These are phyloP conservation scores for Xylaria sp. DNA, from an alignment of 2,329 filamentous ascomycete genomes.

Conservation along the genomic window DNA sequence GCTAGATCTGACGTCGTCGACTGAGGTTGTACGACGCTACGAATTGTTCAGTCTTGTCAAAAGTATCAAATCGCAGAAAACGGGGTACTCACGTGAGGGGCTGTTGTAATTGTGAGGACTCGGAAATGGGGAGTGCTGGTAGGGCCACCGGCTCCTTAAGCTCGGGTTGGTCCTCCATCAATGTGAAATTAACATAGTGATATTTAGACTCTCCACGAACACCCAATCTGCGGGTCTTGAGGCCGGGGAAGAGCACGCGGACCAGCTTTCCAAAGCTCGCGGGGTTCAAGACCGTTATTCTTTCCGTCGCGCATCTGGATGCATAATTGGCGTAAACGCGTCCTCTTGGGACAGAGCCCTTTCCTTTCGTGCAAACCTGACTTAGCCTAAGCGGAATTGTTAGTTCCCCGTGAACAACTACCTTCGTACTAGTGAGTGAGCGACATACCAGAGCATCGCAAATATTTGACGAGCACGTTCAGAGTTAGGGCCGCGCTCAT, in stretches of 20 bases:
- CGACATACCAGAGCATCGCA: constrained; percentile 83
- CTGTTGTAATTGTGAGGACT: constrained; percentile 58
- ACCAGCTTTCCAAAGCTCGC: constrained; percentile 98
- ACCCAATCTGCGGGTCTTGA: constrained; percentile 90
- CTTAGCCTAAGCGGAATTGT: constrained; percentile 69
- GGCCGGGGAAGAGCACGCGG: constrained; percentile 91
- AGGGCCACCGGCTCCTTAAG: constrained; percentile 57
- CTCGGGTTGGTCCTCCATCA: constrained; percentile 67
- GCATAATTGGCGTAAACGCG: constrained; percentile 97
- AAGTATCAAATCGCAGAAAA: constrained; percentile 10
- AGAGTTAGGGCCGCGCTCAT: constrained; percentile 81
- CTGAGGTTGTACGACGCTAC: constrained; percentile 51
- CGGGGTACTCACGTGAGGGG: constrained; percentile 59
- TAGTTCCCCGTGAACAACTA: not conserved
- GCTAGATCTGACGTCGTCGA: constrained; percentile 39
- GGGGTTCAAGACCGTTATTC: constrained; percentile 94
- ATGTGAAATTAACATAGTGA: constrained; percentile 81
- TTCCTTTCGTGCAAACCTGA: constrained; percentile 75
- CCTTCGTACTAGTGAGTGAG: not conserved
- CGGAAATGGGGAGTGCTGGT: constrained; percentile 61
- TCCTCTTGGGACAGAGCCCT: constrained; percentile 88
- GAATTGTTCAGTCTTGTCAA: constrained; percentile 25
- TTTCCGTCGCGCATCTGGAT: constrained; percentile 88
- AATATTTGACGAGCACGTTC: constrained; percentile 87
- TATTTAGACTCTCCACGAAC: constrained; percentile 98